Base-by-base conservation (phyloP, 805 yeast genomes). In the Metschnikowia aberdeeniae region DNA sequence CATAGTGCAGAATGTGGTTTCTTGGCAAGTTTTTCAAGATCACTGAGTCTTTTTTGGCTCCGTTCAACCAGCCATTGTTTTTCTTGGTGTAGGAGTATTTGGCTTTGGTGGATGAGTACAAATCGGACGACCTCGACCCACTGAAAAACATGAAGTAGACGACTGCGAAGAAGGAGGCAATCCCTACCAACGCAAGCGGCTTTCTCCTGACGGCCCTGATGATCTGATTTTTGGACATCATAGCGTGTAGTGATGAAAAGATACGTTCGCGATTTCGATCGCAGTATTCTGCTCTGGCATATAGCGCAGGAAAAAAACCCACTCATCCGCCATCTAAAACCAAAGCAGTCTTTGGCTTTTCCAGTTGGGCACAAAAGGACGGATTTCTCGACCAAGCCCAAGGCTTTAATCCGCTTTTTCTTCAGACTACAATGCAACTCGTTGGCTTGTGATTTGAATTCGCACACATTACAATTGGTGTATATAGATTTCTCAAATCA, bases 1-100 rank as follows among this genome's bases (percentile, higher is more conserved):
- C 89, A 60, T 85, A 88, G 59, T 86, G 95, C 32, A 86, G 76
- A 50, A 86, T 84, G 60, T 86, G 93, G 57, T 85, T 84, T 40
- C 78, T 77, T 20, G 87, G 86, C 43, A 80, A 61, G 59, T 79
- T 78, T 55, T 80, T 75, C 50, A 87, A 81, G 45, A 81, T 74
- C 37, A 78, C 64, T 12, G 64, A 70, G 59, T 81, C 82, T 38
- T 72, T 73, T 47, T 76, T 76, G 52, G 70, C 70, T 10, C 33
- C 32, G 28, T 71, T 70, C 54, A 77, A 74, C 68, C 79, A 72
- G 8, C 78, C 69, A 58, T 71, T 68, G 46, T 62, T 58, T 53
- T 69, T 72, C 41, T 67, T 67, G 46, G 62, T 61, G 60, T 78
- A 80, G 42, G 71, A 66, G 57, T 80, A 78, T 52, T 75, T 76